A percentile compares a stretch with the other conserved stretches of the same genome.
Conservation (phyloP, 257 asterid genomes). For the Dorcoceras hygrometricum region DNA sequence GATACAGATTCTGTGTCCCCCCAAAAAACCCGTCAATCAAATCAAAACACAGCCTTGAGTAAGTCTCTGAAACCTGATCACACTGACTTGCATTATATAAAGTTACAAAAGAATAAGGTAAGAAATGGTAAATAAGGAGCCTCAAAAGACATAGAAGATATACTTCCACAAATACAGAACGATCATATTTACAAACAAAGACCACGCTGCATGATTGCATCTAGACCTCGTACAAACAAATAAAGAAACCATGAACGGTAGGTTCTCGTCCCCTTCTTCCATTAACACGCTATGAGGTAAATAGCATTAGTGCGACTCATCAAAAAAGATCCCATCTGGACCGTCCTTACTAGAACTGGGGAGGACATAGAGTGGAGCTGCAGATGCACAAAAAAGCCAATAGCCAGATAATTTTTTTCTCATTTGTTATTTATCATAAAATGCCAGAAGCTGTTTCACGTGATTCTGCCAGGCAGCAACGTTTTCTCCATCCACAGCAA, state of each 20-base stretch:
- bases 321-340: background rate
- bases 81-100: background rate
- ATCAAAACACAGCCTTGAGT: background rate
- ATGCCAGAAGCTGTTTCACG: slow-evolving; percentile 85
- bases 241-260: background rate
- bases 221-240: slow-evolving; percentile 10
- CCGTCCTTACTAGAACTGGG: background rate
- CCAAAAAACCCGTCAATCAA: background rate
- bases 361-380: background rate
- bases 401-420: slow-evolving; percentile 24
- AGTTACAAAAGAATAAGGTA: slow-evolving; percentile 8
- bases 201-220: background rate
- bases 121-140: background rate
- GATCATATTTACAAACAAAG: slow-evolving; percentile 19
- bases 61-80: background rate
- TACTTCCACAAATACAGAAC: slow-evolving; percentile 14
- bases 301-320: background rate
- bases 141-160: background rate
- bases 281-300: background rate
- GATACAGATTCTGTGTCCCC: background rate
- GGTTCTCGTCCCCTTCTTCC: background rate
- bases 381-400: slow-evolving; percentile 4
- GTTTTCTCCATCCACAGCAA: slow-evolving; percentile 87
- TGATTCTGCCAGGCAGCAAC: slow-evolving; percentile 96
- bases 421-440: slow-evolving; percentile 59